A percentile compares a stretch with the other conserved stretches of the same genome.
phyloP scores from a whole-genome alignment of 2,329 filamentous ascomycete species.

The Fusarium lateritium region DNA sequence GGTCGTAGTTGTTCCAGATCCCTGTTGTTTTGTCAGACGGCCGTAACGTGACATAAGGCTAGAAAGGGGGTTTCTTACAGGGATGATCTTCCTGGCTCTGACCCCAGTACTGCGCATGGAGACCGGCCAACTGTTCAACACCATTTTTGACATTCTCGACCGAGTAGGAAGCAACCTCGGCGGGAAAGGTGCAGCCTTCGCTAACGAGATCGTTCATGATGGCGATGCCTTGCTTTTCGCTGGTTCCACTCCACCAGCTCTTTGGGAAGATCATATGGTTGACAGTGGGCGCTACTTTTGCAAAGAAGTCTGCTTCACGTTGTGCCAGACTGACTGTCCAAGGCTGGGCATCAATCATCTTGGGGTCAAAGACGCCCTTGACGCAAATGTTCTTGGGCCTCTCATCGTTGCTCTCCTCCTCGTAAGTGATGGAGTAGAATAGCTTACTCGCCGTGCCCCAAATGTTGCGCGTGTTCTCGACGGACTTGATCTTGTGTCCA shows the following conservation, averaged over 20 bases:
- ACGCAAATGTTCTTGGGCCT: constrained; percentile 50
- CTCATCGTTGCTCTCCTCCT: constrained; percentile 37
- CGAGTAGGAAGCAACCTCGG: constrained; percentile 52
- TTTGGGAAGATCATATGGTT: constrained; percentile 53
- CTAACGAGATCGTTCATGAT: constrained; percentile 56
- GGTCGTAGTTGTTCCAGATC: constrained; percentile 57
- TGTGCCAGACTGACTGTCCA: constrained; percentile 51
- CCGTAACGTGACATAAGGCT: neutral
- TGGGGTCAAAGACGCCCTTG: constrained; percentile 58
- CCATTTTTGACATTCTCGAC: constrained; percentile 54
- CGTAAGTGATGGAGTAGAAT: constrained; percentile 50
- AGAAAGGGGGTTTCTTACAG: constrained; percentile 15
- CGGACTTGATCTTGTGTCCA: constrained; percentile 38
- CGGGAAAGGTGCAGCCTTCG: constrained; percentile 54
- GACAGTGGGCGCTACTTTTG: constrained; percentile 53
- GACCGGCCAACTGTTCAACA: constrained; percentile 57
- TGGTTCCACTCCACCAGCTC: constrained; percentile 56
- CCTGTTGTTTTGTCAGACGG: constrained; percentile 22
- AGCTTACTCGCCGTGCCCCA: constrained; percentile 51
- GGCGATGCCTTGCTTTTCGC: constrained; percentile 55
- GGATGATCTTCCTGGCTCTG: constrained; percentile 51
- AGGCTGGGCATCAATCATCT: constrained; percentile 49
- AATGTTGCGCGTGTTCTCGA: constrained; percentile 47
- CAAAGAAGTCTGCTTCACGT: constrained; percentile 57
- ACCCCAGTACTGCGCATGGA: constrained; percentile 57